phyloP scores from a whole-genome alignment of 352 stramenopile genomes.

The Globisporangium echinulatum region DNA sequence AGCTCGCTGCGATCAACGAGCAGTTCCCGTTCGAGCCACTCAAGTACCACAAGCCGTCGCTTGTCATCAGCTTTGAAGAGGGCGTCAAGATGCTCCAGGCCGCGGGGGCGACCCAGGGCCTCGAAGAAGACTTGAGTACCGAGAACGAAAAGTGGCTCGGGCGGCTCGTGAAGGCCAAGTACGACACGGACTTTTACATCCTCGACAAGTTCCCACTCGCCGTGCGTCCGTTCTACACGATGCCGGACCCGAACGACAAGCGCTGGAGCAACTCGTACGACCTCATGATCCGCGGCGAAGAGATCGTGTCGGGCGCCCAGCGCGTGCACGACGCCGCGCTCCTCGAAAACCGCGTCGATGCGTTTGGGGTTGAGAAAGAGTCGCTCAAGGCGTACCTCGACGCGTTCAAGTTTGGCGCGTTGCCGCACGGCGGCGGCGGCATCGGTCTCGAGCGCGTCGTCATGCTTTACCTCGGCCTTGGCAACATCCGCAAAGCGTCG shows the following conservation, averaged over 20 bases:
- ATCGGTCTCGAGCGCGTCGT: slow-evolving; percentile 99
- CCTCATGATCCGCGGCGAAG: slow-evolving; percentile 99
- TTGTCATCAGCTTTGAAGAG: slow-evolving; percentile 93
- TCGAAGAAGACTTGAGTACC: slow-evolving; percentile 85
- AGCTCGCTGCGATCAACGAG: slow-evolving; percentile 94
- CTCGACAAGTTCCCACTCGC: slow-evolving; percentile 99
- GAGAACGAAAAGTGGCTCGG: slow-evolving; percentile 98
- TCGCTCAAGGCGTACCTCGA: slow-evolving; percentile 96
- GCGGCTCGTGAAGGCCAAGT: slow-evolving; percentile 95
- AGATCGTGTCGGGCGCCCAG: slow-evolving; percentile 99
- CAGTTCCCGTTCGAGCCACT: slow-evolving; percentile 98
- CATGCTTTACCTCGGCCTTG: slow-evolving; percentile 98
- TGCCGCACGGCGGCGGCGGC: slow-evolving; percentile 97
- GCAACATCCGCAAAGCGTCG: slow-evolving; percentile 98
- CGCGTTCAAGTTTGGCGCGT: slow-evolving; percentile 97
- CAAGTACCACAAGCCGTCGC: slow-evolving; percentile 92
- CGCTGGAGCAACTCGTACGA: slow-evolving; percentile 98
- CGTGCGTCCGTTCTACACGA: slow-evolving; percentile 99
- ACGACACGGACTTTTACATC: slow-evolving; percentile 99
- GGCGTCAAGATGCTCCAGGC: slow-evolving; percentile 91
- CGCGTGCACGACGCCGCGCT: slow-evolving; percentile 97
- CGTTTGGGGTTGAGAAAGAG: slow-evolving; percentile 79
- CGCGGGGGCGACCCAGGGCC: slow-evolving; percentile 63
- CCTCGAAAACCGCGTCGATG: slow-evolving; percentile 88
- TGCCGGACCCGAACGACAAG: slow-evolving; percentile 95